Base-by-base conservation (phyloP, 2,329 filamentous ascomycete species). In the Coleophoma crateriformis region DNA sequence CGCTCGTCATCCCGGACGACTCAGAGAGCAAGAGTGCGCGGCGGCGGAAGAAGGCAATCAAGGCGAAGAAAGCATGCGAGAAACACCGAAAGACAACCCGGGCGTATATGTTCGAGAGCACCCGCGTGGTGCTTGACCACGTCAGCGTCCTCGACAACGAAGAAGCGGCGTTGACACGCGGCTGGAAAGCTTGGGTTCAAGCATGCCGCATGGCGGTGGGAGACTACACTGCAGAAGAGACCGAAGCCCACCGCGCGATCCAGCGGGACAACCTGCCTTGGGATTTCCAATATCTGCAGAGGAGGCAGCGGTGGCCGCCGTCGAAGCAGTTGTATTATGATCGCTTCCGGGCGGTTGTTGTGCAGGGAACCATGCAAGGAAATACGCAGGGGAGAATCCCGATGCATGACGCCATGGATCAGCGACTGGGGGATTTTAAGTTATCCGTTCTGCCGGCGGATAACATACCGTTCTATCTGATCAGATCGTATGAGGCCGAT, bases 291-390 rank as follows among this genome's bases (percentile, higher is more conserved):
- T 33, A 46, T 19, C 37, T 46, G 41, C 13, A 37, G 1, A 45
- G 53, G 42, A 46, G 38, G 27, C 50, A 55, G 43, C 46, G 56
- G 7, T 58, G 56, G 56, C 54, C 54, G 13, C 53, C 54, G 4
- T 53, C 49, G 13, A 58, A 58, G 40, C 54, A 57, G 33, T 43
- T 58, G 17, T 55, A 50, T 47, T 58, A 58, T 22, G 54, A 58
- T 27, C 42, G 37, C 58, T 61, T 39, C 51, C 19, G 39, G 27
- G 49, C 49, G 43, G 48, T 50, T 2, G 15, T 17, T 38, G 2
- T 38, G 11, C 13, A 3, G 7, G 11, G 7, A 6, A 38, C 3
- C 15, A 7, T 38, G 11, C 7, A 14, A 8, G 35, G 35, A 12
- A 2, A 38, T 7, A 12, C 35, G 15, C 15, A 7, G 13, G 6